Conservation (phyloP, 257 asterid genomes). For the Solanum pennellii region DNA sequence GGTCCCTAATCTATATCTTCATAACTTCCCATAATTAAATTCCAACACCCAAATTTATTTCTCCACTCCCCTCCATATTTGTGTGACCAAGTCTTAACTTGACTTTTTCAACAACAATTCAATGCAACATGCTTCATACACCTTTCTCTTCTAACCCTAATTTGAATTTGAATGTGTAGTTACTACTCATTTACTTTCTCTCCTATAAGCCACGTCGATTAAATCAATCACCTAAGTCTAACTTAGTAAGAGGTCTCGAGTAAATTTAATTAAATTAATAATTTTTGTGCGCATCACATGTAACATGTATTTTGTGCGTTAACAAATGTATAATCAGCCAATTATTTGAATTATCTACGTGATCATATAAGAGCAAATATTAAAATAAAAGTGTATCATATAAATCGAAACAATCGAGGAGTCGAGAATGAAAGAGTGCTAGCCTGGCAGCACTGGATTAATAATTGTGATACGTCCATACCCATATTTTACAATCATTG, state of each 20-base stretch:
- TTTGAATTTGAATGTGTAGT: neutral
- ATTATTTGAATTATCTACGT: neutral
- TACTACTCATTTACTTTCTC: neutral
- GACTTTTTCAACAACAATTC: neutral
- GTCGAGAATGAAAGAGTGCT: neutral
- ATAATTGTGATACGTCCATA: neutral
- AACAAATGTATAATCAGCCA: neutral
- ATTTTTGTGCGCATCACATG: neutral
- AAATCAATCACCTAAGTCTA: too few species aligned
- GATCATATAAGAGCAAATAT: neutral
- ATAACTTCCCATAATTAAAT: neutral
- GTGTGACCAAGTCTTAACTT: neutral
- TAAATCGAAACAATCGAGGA: neutral
- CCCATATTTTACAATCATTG: neutral
- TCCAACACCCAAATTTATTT: neutral
- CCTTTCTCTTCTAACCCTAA: neutral
- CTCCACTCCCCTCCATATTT: neutral
- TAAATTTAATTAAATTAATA: neutral
- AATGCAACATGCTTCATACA: neutral
- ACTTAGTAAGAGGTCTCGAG: neutral
- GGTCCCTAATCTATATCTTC: neutral
- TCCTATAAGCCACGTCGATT: neutral
- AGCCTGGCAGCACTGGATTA: neutral
- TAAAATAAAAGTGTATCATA: fast-evolving
- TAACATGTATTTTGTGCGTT: neutral